Conservation (phyloP, 257 asterid genomes). For the Solanum pimpinellifolium region DNA sequence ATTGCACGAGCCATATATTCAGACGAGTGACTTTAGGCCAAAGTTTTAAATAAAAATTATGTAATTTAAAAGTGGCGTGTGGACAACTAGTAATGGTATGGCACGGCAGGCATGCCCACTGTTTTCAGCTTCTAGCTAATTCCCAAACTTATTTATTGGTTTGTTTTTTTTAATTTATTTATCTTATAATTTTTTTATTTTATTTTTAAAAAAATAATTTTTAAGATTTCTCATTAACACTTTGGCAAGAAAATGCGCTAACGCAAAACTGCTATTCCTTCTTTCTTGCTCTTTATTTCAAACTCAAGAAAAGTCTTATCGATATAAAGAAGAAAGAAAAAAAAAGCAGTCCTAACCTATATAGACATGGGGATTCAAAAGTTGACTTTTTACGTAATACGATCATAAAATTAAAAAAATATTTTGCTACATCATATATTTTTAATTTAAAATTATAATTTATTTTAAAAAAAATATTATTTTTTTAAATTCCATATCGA, state of each 20-base stretch:
- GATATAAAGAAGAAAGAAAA: no score
- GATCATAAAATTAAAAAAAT: no score
- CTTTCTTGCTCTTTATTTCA: not conserved
- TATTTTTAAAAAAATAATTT: no score
- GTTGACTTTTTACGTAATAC: no score
- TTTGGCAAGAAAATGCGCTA: not conserved
- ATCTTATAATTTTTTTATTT: no score
- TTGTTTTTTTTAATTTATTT: no score
- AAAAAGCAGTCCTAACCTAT: no score
- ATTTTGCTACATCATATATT: no score
- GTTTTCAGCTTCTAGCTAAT: not conserved
- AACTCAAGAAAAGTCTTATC: not conserved
- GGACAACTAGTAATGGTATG: not conserved
- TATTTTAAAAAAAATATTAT: no score
- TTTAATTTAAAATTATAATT: no score
- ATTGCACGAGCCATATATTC: no score
- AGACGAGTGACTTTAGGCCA: not conserved
- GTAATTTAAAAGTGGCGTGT: not conserved
- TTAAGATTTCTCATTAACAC: not conserved
- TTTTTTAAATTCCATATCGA: accelerated
- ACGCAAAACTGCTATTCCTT: not conserved
- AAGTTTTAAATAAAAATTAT: not conserved
- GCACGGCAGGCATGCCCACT: not conserved
- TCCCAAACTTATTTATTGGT: not conserved
- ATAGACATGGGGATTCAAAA: no score